Conservation (phyloP, 441 rosid genomes). For the Jatropha podagrica region DNA sequence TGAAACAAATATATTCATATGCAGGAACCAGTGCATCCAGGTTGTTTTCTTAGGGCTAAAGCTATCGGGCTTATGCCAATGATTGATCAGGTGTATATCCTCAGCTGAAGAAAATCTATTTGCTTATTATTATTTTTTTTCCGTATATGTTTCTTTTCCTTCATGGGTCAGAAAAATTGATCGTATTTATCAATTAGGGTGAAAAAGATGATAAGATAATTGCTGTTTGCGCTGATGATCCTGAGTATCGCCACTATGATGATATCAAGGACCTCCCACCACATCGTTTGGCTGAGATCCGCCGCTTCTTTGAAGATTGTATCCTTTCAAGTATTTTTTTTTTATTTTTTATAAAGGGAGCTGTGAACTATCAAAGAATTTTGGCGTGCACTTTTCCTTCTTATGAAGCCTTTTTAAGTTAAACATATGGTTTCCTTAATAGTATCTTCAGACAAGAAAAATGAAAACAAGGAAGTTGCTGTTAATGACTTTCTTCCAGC, state of each 20-base stretch:
- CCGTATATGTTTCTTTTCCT: background rate
- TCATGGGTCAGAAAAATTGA: background rate
- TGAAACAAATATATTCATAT: background rate
- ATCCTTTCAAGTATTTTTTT: constrained; percentile 42
- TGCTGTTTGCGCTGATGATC: constrained; percentile 99
- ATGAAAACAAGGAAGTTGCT: constrained; percentile 90
- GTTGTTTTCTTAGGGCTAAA: constrained; percentile 91
- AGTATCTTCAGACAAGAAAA: constrained; percentile 70
- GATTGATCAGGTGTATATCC: constrained; percentile 79
- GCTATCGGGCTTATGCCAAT: constrained; percentile 98
- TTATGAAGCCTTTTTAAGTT: background rate
- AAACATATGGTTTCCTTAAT: constrained; percentile 26
- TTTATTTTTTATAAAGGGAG: background rate
- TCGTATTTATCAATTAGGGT: constrained; percentile 44
- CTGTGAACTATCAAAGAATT: background rate
- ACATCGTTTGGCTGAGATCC: constrained; percentile 97
- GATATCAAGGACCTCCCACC: constrained; percentile 97
- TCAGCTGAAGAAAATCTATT: constrained; percentile 14
- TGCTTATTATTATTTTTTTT: background rate
- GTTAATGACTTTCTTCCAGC: constrained; percentile 95
- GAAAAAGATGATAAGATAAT: constrained; percentile 98
- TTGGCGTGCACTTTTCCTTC: background rate
- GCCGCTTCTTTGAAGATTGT: constrained; percentile 99
- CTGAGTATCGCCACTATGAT: constrained; percentile 87
- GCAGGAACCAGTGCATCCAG: constrained; percentile 91